These are phyloP conservation scores for Martiniozyma abietophila DNA, from an alignment of 805 yeast species.

Conservation along the genomic window DNA sequence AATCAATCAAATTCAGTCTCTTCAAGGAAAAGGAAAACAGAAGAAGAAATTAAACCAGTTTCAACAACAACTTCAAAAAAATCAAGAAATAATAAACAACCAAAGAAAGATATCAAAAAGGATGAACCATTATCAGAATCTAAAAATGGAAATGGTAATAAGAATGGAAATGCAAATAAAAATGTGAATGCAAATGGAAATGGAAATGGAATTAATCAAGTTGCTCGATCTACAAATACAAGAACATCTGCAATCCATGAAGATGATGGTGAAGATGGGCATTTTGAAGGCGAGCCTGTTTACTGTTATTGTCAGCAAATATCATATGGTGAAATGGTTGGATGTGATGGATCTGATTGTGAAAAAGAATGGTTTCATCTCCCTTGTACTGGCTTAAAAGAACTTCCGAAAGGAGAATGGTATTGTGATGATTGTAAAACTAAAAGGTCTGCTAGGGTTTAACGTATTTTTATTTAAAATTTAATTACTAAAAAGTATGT, in stretches of 20 bases:
- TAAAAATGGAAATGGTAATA: constrained; percentile 4
- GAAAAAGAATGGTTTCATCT: constrained; percentile 93
- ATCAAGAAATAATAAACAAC: constrained; percentile 4
- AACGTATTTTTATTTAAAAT: too few relatives aligned
- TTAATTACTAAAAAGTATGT: too few relatives aligned
- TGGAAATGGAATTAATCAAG: constrained; percentile 2
- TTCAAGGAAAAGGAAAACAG: constrained; percentile 9
- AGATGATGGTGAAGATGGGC: constrained; percentile 1
- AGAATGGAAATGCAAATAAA: neutral
- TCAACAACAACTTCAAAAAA: neutral
- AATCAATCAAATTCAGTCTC: neutral
- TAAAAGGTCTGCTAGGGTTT: constrained; percentile 13
- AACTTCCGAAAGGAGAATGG: constrained; percentile 84
- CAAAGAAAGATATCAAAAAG: constrained; percentile 5
- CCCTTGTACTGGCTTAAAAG: constrained; percentile 81
- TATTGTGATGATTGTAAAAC: constrained; percentile 58
- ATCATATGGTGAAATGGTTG: constrained; percentile 98
- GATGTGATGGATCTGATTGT: constrained; percentile 93
- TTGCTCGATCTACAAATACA: neutral
- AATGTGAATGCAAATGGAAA: neutral
- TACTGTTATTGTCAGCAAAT: constrained; percentile 96
- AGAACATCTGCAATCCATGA: constrained; percentile 12
- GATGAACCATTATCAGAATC: constrained; percentile 2
- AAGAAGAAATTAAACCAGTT: neutral
- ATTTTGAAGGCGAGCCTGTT: constrained; percentile 51